phyloP scores from a whole-genome alignment of 108 stramenopile species.

The Chaetoceros muelleri region DNA sequence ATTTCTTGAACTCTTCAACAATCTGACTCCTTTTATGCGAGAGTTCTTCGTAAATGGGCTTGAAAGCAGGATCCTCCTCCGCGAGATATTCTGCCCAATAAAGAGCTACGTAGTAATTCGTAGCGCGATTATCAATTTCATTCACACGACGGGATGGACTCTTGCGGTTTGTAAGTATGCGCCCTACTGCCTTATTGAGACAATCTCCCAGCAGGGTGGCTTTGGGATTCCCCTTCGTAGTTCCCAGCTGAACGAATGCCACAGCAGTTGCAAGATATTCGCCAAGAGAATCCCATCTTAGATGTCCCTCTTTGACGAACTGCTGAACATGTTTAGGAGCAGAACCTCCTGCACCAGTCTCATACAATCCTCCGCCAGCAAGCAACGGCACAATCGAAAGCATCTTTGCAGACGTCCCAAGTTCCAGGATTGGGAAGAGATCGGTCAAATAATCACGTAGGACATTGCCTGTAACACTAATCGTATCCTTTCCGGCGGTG shows the following conservation, averaged over 20 bases:
- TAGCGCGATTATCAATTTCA: constrained; percentile 90
- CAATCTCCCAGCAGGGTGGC: constrained; percentile 67
- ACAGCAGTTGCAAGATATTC: constrained; percentile 75
- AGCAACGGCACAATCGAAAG: constrained; percentile 89
- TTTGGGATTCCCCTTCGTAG: constrained; percentile 46
- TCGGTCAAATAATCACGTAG: constrained; percentile 88
- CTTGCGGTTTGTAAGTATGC: constrained; percentile 78
- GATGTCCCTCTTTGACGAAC: constrained; percentile 83
- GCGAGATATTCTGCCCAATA: constrained; percentile 92
- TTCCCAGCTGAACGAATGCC: constrained; percentile 63
- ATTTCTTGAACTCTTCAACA: constrained; percentile 76
- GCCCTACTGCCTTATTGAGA: constrained; percentile 80
- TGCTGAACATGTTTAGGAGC: constrained; percentile 93
- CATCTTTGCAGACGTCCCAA: constrained; percentile 93
- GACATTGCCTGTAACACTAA: constrained; percentile 91
- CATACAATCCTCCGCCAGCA: constrained; percentile 87
- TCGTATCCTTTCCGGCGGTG: constrained; percentile 81
- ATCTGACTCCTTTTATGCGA: constrained; percentile 57
- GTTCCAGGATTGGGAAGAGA: constrained; percentile 89
- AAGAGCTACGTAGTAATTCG: constrained; percentile 83
- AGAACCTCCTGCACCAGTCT: constrained; percentile 90
- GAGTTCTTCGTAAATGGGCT: constrained; percentile 63
- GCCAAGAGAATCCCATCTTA: constrained; percentile 85
- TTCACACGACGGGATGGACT: constrained; percentile 81
- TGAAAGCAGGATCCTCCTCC: constrained; percentile 63